Percentiles rank a stretch among this genome's conserved stretches.
Conservation (phyloP, 768 basidiomycete species). For the Amanita muscaria region DNA sequence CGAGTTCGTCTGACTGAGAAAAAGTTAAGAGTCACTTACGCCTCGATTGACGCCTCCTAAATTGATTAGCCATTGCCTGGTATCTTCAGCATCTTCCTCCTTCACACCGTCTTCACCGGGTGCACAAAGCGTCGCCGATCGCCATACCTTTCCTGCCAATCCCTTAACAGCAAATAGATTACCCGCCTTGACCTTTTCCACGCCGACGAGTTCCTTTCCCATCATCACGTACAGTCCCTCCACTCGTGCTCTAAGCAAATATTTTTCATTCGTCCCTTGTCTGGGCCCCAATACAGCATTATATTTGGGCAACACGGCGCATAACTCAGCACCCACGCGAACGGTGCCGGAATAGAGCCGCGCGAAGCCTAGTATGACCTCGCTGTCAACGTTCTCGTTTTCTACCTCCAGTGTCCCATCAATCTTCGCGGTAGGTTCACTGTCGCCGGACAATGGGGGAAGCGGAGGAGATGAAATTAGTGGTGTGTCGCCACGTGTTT, state of each 20-base stretch:
- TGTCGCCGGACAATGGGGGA: slow-evolving; percentile 7
- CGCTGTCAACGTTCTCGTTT: slow-evolving; percentile 28
- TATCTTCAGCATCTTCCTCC: slow-evolving; percentile 22
- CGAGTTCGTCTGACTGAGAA: background rate
- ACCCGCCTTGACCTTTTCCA: slow-evolving; percentile 78
- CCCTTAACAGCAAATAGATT: slow-evolving; percentile 93
- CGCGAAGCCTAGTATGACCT: slow-evolving; percentile 86
- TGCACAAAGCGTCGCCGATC: slow-evolving; percentile 85
- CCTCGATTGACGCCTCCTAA: slow-evolving; percentile 61
- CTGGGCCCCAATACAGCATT: slow-evolving; percentile 47
- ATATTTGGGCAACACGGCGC: slow-evolving; percentile 85
- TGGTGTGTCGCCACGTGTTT: slow-evolving; percentile 6
- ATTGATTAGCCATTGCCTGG: slow-evolving; percentile 61
- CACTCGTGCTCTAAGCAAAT: slow-evolving; percentile 53
- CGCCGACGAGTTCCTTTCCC: slow-evolving; percentile 88
- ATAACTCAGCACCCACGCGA: slow-evolving; percentile 49
- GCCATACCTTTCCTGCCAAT: slow-evolving; percentile 81
- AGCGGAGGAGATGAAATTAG: background rate
- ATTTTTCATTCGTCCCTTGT: slow-evolving; percentile 60
- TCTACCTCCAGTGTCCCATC: slow-evolving; percentile 17
- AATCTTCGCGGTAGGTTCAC: slow-evolving; percentile 10
- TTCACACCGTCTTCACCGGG: slow-evolving; percentile 38
- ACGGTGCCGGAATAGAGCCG: slow-evolving; percentile 89
- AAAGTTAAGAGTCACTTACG: slow-evolving; percentile 31
- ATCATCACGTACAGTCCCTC: slow-evolving; percentile 92